Percentiles rank a stretch among this genome's conserved stretches.
Conservation (phyloP, 441 rosid genomes). For the Theobroma grandiflorum region DNA sequence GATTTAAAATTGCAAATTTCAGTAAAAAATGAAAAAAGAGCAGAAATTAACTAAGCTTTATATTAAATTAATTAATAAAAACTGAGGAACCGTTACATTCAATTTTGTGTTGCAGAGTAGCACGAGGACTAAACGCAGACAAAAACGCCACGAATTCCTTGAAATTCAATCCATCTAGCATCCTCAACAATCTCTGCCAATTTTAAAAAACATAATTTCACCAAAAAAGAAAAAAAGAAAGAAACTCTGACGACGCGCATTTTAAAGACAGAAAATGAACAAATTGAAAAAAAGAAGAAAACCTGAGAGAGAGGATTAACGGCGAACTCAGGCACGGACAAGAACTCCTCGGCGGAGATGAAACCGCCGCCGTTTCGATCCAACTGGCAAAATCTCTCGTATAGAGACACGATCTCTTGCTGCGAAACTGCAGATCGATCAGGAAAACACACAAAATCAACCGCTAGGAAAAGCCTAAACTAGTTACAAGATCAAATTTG, state of each 20-base stretch:
- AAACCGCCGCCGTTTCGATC: conserved; percentile 56
- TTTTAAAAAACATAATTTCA: neutral
- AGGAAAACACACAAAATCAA: conserved; percentile 14
- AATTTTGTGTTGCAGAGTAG: conserved; percentile 44
- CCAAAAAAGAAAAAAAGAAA: neutral
- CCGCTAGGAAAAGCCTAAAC: neutral
- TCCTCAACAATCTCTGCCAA: conserved; percentile 48
- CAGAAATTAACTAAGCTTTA: neutral
- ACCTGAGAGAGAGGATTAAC: conserved; percentile 60
- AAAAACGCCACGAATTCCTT: conserved; percentile 61
- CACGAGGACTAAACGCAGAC: conserved; percentile 56
- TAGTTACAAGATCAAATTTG: neutral
- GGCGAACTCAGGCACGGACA: conserved; percentile 58
- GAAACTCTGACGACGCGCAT: neutral
- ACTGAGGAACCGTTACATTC: conserved; percentile 36
- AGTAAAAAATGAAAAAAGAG: neutral
- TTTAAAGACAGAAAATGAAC: neutral
- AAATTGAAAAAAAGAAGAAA: neutral
- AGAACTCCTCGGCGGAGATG: conserved; percentile 55
- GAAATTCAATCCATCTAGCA: conserved; percentile 55
- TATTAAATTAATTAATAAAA: neutral
- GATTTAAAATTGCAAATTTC: conserved; percentile 11
- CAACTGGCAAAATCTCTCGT: conserved; percentile 56
- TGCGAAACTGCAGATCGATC: conserved; percentile 49
- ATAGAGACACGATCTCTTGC: conserved; percentile 57